Conservation (phyloP, 1,284 basidiomycete genomes). For the Malassezia sp. region DNA sequence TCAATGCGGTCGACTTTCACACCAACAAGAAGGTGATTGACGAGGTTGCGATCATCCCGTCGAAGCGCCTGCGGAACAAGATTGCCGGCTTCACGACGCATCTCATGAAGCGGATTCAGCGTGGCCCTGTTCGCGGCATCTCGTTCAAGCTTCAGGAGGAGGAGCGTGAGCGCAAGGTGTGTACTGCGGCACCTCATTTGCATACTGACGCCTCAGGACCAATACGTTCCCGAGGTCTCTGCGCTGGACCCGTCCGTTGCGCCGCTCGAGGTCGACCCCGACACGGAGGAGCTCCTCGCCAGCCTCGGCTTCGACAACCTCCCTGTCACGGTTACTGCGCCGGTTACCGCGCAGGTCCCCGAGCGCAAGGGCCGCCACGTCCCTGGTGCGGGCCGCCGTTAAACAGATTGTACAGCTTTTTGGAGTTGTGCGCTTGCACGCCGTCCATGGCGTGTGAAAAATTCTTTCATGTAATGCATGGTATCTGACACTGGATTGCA, state of each 20-base stretch:
- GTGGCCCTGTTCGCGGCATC: slow-evolving; percentile 97
- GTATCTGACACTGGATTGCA: too few relatives aligned
- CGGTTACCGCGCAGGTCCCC: slow-evolving; percentile 37
- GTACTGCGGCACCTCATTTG: background rate
- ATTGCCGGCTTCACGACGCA: slow-evolving; percentile 99
- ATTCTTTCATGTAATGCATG: slow-evolving; percentile 19
- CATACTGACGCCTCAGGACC: slow-evolving; percentile 23
- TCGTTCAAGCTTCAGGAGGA: slow-evolving; percentile 99
- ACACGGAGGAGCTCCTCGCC: slow-evolving; percentile 47
- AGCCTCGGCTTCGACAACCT: slow-evolving; percentile 44
- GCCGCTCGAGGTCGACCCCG: slow-evolving; percentile 46
- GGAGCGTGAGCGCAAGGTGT: slow-evolving; percentile 90
- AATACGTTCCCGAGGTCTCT: slow-evolving; percentile 47
- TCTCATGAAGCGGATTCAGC: slow-evolving; percentile 99
- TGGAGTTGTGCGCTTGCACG: slow-evolving; percentile 5
- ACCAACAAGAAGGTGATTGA: slow-evolving; percentile 99
- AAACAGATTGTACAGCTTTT: slow-evolving; percentile 11
- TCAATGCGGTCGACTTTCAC: slow-evolving; percentile 47
- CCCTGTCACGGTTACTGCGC: slow-evolving; percentile 42
- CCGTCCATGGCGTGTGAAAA: slow-evolving; percentile 7
- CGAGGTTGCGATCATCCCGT: slow-evolving; percentile 82
- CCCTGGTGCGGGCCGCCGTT: slow-evolving; percentile 43
- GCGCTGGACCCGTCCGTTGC: slow-evolving; percentile 43
- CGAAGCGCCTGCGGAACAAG: slow-evolving; percentile 99
- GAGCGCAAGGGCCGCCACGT: slow-evolving; percentile 45